Conservation (phyloP, 441 rosid species). For the Euphorbia schlechtendalii region DNA sequence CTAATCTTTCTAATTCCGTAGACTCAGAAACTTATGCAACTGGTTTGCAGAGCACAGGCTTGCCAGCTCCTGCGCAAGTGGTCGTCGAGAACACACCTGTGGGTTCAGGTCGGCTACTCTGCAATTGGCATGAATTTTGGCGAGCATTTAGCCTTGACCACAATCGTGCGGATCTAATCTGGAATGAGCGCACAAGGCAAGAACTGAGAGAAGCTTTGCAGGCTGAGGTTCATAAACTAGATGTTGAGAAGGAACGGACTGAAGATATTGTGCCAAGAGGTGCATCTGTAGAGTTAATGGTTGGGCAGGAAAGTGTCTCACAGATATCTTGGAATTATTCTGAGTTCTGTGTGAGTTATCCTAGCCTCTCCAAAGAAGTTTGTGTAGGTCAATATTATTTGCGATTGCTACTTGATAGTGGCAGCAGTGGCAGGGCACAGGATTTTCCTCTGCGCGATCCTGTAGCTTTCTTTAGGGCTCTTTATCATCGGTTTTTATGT, state of each 20-base stretch:
- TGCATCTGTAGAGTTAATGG: conserved; percentile 41
- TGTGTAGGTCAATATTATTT: conserved; percentile 99
- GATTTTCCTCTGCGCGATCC: conserved; percentile 99
- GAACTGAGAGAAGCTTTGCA: conserved; percentile 96
- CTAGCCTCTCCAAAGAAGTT: conserved; percentile 97
- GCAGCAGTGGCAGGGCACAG: conserved; percentile 85
- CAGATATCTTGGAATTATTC: conserved; percentile 99
- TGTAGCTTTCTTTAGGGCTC: conserved; percentile 95
- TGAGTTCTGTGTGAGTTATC: conserved; percentile 85
- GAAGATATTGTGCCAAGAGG: conserved; percentile 93
- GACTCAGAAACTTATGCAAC: conserved; percentile 40
- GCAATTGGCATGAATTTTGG: conserved; percentile 99
- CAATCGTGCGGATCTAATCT: conserved; percentile 98
- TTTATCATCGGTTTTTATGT: conserved; percentile 96
- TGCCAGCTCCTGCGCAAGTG: conserved; percentile 98
- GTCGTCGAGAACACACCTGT: conserved; percentile 91
- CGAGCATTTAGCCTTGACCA: conserved; percentile 98
- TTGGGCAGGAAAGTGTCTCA: conserved; percentile 75
- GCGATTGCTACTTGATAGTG: conserved; percentile 95
- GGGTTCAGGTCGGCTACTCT: conserved; percentile 94
- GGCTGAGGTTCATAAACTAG: conserved; percentile 96
- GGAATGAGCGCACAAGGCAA: conserved; percentile 99
- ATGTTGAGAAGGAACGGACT: conserved; percentile 94
- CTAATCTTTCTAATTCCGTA: conserved; percentile 39
- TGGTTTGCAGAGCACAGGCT: conserved; percentile 48